Evolutionary conservation across 148 eudicot genomes (phyloP).

Genomic region (Silene conica): DNA sequence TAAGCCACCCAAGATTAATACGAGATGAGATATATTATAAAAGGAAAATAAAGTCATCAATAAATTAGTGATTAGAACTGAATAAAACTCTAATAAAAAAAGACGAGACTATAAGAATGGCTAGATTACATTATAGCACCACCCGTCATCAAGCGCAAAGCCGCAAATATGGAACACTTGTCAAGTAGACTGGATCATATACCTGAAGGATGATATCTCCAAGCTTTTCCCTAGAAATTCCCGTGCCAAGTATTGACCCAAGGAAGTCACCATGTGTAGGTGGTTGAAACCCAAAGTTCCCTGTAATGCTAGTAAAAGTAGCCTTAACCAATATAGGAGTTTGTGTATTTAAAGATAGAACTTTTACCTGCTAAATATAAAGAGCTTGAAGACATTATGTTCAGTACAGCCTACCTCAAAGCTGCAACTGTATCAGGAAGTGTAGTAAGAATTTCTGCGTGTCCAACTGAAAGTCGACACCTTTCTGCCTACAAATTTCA

Average conservation of each 20-base stretch:
- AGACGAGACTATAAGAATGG: background rate
- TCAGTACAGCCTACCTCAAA: conserved; percentile 45
- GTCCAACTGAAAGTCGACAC: conserved; percentile 90
- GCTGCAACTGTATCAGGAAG: conserved; percentile 73
- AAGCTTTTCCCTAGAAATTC: conserved; percentile 80
- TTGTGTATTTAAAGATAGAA: background rate
- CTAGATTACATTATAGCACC: too few species aligned
- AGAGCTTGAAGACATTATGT: background rate
- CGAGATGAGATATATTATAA: background rate
- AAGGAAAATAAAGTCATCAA: background rate
- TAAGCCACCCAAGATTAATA: too few species aligned
- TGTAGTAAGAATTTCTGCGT: conserved; percentile 49
- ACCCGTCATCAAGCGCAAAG: background rate
- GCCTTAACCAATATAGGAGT: conserved; percentile 17
- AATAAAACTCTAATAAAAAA: background rate
- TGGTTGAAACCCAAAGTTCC: conserved; percentile 76
- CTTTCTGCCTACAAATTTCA: conserved; percentile 71
- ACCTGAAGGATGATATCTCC: conserved; percentile 94
- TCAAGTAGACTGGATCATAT: conserved; percentile 15
- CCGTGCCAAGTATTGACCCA: conserved; percentile 86
- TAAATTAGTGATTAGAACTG: background rate
- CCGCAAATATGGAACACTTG: background rate
- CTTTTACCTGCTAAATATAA: background rate
- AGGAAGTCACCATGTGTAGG: conserved; percentile 92
- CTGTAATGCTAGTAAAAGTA: conserved; percentile 66